Percentiles rank a stretch among this genome's conserved stretches.
phyloP scores from a whole-genome alignment of 768 basidiomycete species.

The Chalciporus sphaerocephalus region DNA sequence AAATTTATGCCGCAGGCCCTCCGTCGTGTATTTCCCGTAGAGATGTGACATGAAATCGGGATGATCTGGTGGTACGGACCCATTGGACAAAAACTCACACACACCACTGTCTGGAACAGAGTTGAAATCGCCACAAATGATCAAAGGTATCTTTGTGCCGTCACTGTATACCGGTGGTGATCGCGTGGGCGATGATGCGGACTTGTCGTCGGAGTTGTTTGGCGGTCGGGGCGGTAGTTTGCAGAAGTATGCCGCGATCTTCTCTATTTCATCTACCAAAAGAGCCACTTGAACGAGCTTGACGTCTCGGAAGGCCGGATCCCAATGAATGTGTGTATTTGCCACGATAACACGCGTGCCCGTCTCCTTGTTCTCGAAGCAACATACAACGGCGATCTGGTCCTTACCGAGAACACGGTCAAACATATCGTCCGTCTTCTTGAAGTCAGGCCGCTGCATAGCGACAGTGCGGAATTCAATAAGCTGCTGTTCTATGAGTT shows the following conservation, averaged over 20 bases:
- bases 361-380: constrained; percentile 82
- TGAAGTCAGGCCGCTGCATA: constrained; percentile 89
- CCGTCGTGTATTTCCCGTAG: constrained; percentile 90
- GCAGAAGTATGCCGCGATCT: constrained; percentile 80
- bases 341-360: constrained; percentile 86
- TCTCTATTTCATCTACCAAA: constrained; percentile 88
- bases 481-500: constrained; percentile 88
- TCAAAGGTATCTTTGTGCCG: constrained; percentile 82
- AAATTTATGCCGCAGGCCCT: constrained; percentile 77
- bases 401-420: constrained; percentile 95
- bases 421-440: constrained; percentile 99
- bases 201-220: constrained; percentile 25
- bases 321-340: constrained; percentile 92
- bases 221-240: constrained; percentile 69
- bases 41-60: constrained; percentile 88
- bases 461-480: constrained; percentile 92
- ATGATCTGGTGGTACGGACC: constrained; percentile 66
- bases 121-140: constrained; percentile 96
- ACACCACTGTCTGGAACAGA: constrained; percentile 83
- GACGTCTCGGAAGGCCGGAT: constrained; percentile 88
- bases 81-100: constrained; percentile 83
- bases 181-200: constrained; percentile 34
- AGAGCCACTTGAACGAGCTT: constrained; percentile 96
- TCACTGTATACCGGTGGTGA: constrained; percentile 72
- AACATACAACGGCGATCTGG: constrained; percentile 82